A percentile compares a stretch with the other conserved stretches of the same genome.
phyloP scores from a whole-genome alignment of 495 filamentous ascomycete genomes.

The Hypomontagnella monticulosa region DNA sequence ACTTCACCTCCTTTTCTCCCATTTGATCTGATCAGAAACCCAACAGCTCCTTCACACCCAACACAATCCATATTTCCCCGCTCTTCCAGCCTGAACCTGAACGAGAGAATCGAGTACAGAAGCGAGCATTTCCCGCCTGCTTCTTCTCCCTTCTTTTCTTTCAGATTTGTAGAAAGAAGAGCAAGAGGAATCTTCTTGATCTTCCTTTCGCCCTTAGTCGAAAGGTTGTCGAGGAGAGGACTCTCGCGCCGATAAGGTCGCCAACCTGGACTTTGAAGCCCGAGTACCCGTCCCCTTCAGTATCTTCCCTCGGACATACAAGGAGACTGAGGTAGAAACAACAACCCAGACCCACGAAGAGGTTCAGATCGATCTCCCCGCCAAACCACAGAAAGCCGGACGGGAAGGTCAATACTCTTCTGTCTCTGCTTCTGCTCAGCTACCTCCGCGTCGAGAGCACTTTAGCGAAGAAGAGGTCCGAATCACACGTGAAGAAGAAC shows the following conservation, averaged over 20 bases:
- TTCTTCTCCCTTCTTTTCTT: conserved; percentile 58
- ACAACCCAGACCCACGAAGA: conserved; percentile 82
- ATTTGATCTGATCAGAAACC: conserved; percentile 46
- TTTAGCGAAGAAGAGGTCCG: conserved; percentile 85
- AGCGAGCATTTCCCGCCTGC: conserved; percentile 41
- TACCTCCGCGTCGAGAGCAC: conserved; percentile 72
- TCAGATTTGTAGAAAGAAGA: conserved; percentile 62
- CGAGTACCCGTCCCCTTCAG: conserved; percentile 98
- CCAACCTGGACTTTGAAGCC: conserved; percentile 99
- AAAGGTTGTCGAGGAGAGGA: conserved; percentile 91
- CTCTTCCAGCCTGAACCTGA: conserved; percentile 48
- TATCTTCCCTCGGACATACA: conserved; percentile 99
- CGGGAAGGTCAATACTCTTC: conserved; percentile 89
- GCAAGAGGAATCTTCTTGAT: conserved; percentile 90
- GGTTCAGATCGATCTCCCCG: conserved; percentile 85
- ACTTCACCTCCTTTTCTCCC: conserved; percentile 49
- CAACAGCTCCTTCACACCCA: conserved; percentile 44
- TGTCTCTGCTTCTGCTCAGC: conserved; percentile 65
- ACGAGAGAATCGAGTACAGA: conserved; percentile 50
- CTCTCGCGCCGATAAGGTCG: conserved; percentile 76
- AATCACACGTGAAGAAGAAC: conserved; percentile 73
- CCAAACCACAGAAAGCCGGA: conserved; percentile 72
- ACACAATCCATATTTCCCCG: conserved; percentile 35
- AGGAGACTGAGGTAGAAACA: conserved; percentile 85
- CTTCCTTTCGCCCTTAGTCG: conserved; percentile 89